Percentiles rank a stretch among this genome's conserved stretches.
Evolutionary conservation across 2,329 filamentous ascomycete species (phyloP).

Genomic region (Botryosphaeria agaves): DNA sequence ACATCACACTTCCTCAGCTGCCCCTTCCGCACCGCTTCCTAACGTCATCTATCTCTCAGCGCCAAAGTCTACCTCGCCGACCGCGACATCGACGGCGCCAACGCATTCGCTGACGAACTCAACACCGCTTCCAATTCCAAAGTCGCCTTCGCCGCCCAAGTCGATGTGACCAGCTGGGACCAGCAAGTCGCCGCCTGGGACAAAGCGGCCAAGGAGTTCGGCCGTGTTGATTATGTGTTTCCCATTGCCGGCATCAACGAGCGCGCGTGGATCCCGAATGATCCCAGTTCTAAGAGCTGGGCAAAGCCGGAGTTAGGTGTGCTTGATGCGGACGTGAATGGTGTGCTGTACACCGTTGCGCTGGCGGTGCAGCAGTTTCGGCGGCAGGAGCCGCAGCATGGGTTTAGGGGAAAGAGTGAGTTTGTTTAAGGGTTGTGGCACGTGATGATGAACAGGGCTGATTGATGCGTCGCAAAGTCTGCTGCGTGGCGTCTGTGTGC

Average conservation of each 20-base stretch:
- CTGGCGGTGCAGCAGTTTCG: slow-evolving; percentile 27
- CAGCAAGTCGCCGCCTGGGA: slow-evolving; percentile 20
- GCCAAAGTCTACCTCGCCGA: slow-evolving; percentile 34
- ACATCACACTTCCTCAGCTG: neutral
- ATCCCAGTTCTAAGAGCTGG: slow-evolving; percentile 10
- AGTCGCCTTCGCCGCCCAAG: slow-evolving; percentile 9
- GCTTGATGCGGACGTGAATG: slow-evolving; percentile 23
- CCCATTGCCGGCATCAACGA: slow-evolving; percentile 24
- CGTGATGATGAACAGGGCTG: no score
- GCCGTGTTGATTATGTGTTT: slow-evolving; percentile 22
- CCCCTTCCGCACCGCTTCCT: neutral
- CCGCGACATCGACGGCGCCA: slow-evolving; percentile 11
- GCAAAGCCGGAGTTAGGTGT: slow-evolving; percentile 20
- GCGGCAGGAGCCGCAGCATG: slow-evolving; percentile 17
- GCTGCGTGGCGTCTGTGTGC: slow-evolving; percentile 21
- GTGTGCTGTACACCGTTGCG: slow-evolving; percentile 23
- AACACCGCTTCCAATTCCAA: slow-evolving; percentile 4
- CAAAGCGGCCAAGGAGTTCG: slow-evolving; percentile 14
- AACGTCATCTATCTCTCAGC: slow-evolving; percentile 9
- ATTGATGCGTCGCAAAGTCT: no score
- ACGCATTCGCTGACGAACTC: slow-evolving; percentile 10
- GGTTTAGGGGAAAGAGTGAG: slow-evolving; percentile 21
- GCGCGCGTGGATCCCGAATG: slow-evolving; percentile 16
- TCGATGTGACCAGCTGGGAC: slow-evolving; percentile 18
- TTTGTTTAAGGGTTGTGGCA: slow-evolving; percentile 4